Evolutionary conservation across 768 basidiomycete genomes (phyloP), one percentile per base, ranked within the genome.

Genomic region (Serendipita sp.): DNA sequence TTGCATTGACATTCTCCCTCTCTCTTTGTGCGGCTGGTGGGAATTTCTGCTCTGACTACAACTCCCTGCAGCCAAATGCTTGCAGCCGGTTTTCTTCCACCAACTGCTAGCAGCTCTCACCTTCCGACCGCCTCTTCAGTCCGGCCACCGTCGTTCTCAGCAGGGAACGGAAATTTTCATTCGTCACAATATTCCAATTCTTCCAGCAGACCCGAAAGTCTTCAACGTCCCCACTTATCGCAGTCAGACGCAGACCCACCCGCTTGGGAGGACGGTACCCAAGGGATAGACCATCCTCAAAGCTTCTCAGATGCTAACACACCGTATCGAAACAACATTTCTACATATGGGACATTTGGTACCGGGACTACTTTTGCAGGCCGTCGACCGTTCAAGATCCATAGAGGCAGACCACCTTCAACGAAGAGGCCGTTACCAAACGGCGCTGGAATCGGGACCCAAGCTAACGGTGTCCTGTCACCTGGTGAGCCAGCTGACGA

Each of bases 401-500:
- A 60, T 18, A 28, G 56, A 38, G 56, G 56, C 16, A 24, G 56
- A n/a, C 56, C 56, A 38, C 28, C 56, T 4, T 28, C 56, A 10
- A 60, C 28, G 37, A 60, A n/a, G 30, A 3, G 37, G 56, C 56
- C 56, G 30, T n/a, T n/a, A 34, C 28, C 16, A 34, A 60, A 60
- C 53, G 53, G 28, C 15, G 53, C 32, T 60, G 56, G 56, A n/a
- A 60, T 35, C 16, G 34, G 4, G 30, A 60, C 56, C 56, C 56
- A 60, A 35, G 37, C 56, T 60, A 60, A 60, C 32, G 56, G 56
- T 37, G 30, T 60, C 28, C 37, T 38, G 37, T 34, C 37, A 60
- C 30, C 56, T 32, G 56, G 28, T 34, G 56, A 60, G 56, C 16
- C 56, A 60, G 56, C 30, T 60, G 56, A 60, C 37, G 56, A 32